A percentile compares a stretch with the other conserved stretches of the same genome.
phyloP scores from a whole-genome alignment of 345 rosid genomes.

The Citrus glauca region DNA sequence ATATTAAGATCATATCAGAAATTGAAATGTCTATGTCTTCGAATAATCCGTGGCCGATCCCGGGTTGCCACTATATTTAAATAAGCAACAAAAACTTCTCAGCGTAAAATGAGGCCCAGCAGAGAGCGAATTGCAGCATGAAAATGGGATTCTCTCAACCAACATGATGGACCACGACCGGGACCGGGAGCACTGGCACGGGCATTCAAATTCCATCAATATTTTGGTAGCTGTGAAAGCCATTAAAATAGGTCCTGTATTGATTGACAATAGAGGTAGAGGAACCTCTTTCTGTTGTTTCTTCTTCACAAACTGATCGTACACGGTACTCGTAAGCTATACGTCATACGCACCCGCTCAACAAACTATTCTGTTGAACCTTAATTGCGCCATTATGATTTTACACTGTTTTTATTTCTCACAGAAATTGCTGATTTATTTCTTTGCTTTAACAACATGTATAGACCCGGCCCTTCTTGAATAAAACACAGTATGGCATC shows the following conservation, averaged over 20 bases:
- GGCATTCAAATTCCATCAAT: background rate
- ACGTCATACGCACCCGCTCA: background rate
- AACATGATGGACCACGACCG: background rate
- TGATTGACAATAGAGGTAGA: background rate
- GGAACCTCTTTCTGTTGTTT: background rate
- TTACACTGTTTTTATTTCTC: background rate
- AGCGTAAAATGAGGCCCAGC: background rate
- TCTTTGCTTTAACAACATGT: no score
- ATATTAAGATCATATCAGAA: background rate
- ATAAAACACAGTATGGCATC: no score
- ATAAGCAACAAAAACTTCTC: background rate
- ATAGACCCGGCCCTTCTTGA: no score
- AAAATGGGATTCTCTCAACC: background rate
- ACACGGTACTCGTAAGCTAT: background rate
- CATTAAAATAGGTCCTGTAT: background rate
- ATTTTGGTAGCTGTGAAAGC: conserved; percentile 4
- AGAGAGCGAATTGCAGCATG: no score
- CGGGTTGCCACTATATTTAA: background rate
- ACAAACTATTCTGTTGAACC: background rate
- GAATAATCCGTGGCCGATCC: background rate
- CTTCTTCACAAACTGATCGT: background rate
- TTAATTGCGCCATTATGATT: background rate
- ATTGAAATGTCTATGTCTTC: background rate
- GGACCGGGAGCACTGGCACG: no score
- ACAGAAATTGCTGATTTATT: background rate